phyloP scores from a whole-genome alignment of 1,139 yeast species.

The Wickerhamomyces sp. region DNA sequence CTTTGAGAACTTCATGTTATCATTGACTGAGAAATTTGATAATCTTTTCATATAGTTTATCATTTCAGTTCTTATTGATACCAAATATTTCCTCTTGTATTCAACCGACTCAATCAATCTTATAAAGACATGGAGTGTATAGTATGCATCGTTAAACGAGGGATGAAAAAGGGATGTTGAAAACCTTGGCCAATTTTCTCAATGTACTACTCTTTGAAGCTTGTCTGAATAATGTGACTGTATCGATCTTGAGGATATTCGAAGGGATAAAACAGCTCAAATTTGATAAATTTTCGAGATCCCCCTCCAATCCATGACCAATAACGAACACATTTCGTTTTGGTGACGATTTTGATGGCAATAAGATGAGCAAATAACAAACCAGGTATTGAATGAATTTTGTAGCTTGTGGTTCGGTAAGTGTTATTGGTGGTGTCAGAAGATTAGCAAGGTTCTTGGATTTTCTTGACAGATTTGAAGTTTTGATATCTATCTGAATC shows the following conservation, averaged over 20 bases:
- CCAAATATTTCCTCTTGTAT: background rate
- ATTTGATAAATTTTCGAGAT: constrained; percentile 2
- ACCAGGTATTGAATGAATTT: constrained; percentile 1
- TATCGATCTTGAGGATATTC: constrained; percentile 5
- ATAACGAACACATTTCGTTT: constrained; percentile 2
- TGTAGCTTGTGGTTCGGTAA: background rate
- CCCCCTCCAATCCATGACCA: constrained; percentile 12
- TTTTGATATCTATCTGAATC: constrained; percentile 11
- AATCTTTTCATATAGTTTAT: background rate
- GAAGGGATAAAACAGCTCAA: constrained; percentile 1
- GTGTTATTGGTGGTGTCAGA: constrained; percentile 3
- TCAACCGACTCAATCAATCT: constrained; percentile 4
- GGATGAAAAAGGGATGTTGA: constrained; percentile 12
- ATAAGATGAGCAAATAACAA: background rate
- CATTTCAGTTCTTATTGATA: background rate
- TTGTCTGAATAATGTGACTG: constrained; percentile 5
- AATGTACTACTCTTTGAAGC: constrained; percentile 1
- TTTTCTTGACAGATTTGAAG: constrained; percentile 3
- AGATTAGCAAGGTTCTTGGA: constrained; percentile 1
- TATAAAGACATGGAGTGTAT: constrained; percentile 8
- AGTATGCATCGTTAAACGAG: constrained; percentile 12
- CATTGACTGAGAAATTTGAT: too few relatives aligned
- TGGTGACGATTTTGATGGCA: too few relatives aligned
- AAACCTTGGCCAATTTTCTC: constrained; percentile 2
- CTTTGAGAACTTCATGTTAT: too few relatives aligned